Percentiles rank a stretch among this genome's conserved stretches.
Conservation (phyloP, 257 asterid genomes). For the Osmanthus fragrans region DNA sequence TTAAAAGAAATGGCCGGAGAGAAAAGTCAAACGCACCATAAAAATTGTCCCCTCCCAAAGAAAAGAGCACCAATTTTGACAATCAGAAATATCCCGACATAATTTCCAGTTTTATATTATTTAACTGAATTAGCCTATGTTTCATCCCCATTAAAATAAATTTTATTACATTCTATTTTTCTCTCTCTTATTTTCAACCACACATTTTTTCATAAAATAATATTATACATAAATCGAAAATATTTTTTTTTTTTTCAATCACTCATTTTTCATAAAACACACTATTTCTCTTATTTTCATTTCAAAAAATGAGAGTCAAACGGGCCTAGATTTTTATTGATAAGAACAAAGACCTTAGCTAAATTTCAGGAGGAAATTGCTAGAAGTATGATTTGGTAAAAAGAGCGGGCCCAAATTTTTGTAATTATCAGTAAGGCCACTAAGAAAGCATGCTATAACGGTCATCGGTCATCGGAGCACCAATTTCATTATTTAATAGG, state of each 20-base stretch:
- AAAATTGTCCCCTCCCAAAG: not conserved
- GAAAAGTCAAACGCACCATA: constrained; percentile 9
- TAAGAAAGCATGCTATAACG: not conserved
- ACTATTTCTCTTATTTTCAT: too few species aligned
- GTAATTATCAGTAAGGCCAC: constrained; percentile 20
- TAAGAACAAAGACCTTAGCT: not conserved
- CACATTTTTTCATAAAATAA: too few species aligned
- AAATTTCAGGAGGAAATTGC: constrained; percentile 22
- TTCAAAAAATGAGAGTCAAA: too few species aligned
- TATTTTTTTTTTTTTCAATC: too few species aligned
- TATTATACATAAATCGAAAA: too few species aligned
- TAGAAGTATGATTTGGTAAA: not conserved
- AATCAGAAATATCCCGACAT: too few species aligned
- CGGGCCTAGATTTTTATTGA: not conserved
- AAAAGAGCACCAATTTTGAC: not conserved
- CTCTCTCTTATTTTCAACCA: too few species aligned
- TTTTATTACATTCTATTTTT: too few species aligned
- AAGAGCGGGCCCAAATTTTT: not conserved
- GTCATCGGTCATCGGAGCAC: too few species aligned
- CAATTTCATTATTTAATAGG: too few species aligned
- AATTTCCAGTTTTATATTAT: not conserved
- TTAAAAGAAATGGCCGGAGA: constrained; percentile 1
- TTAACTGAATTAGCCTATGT: constrained; percentile 12
- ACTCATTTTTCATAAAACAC: too few species aligned
- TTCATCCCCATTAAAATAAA: too few species aligned